Conservation (phyloP, 306 rosid genomes). For the Sesbania bispinosa region DNA sequence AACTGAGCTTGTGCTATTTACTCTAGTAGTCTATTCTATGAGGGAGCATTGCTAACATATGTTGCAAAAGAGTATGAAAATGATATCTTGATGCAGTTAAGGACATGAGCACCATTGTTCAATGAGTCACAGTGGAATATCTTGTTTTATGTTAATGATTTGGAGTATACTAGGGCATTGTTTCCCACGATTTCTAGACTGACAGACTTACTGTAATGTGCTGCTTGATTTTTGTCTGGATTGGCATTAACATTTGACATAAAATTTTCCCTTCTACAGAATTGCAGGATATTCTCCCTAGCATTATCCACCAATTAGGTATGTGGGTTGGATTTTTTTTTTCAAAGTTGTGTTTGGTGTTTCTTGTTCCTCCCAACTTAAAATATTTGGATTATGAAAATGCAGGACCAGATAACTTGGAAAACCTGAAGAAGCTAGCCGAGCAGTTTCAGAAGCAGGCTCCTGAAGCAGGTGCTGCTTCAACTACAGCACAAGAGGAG, state of each 20-base stretch:
- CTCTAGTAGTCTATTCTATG: background rate
- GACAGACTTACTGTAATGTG: background rate
- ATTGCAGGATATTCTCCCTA: conserved; percentile 97
- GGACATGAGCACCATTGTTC: background rate
- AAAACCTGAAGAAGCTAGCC: conserved; percentile 82
- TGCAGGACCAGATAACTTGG: conserved; percentile 92
- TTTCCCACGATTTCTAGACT: background rate
- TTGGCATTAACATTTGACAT: background rate
- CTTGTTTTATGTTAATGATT: background rate
- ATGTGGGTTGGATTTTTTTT: background rate
- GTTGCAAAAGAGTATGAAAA: background rate
- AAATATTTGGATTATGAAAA: background rate
- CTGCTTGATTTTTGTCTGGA: background rate
- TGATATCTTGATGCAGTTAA: background rate
- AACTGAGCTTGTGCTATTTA: background rate
- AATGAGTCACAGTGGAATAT: background rate
- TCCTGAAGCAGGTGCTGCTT: conserved; percentile 60
- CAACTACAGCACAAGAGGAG: conserved; percentile 40
- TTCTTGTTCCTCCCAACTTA: background rate
- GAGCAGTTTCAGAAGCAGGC: conserved; percentile 89
- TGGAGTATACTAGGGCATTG: background rate
- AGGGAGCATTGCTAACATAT: background rate
- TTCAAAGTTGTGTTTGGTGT: background rate
- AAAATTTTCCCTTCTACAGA: conserved; percentile 43
- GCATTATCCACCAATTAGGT: conserved; percentile 91